Conservation (phyloP, 257 asterid genomes). For the Henckelia pumila region DNA sequence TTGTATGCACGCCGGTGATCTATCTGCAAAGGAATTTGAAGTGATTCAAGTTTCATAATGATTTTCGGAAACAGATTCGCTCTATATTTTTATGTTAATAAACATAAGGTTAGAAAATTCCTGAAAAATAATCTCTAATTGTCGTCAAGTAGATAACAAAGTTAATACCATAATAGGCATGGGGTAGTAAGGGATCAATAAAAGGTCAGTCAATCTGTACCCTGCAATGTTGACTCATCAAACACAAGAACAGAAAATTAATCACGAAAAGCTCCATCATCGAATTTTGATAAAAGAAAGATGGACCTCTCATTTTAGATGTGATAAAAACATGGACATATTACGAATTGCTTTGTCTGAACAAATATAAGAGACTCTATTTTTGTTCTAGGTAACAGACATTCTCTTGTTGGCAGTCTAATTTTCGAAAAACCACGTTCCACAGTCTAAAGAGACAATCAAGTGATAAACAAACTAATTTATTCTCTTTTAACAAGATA, state of each 20-base stretch:
- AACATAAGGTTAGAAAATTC: not conserved
- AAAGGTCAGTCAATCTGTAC: conserved; percentile 7
- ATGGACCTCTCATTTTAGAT: not conserved
- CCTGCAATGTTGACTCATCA: not conserved
- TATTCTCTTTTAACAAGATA: not conserved
- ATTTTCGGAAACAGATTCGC: conserved; percentile 5
- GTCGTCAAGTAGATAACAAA: not conserved
- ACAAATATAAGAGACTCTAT: not conserved
- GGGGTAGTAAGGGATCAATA: conserved; percentile 3
- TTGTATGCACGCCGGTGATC: conserved; percentile 92
- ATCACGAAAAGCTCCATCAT: not conserved
- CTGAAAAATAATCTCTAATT: not conserved
- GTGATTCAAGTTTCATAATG: conserved; percentile 17
- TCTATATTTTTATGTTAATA: not conserved
- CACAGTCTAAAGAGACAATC: not conserved
- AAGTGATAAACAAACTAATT: not conserved
- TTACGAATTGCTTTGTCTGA: not conserved
- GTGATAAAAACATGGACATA: not conserved
- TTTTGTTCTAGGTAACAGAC: not conserved
- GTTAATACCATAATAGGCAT: conserved; percentile 4
- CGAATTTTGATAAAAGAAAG: not conserved
- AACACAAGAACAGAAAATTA: not conserved
- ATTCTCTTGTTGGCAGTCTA: no score
- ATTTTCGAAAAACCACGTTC: no score
- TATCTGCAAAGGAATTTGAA: conserved; percentile 49